Conservation (phyloP, 169 alveolate species). For the Cryptosporidium parvum region DNA sequence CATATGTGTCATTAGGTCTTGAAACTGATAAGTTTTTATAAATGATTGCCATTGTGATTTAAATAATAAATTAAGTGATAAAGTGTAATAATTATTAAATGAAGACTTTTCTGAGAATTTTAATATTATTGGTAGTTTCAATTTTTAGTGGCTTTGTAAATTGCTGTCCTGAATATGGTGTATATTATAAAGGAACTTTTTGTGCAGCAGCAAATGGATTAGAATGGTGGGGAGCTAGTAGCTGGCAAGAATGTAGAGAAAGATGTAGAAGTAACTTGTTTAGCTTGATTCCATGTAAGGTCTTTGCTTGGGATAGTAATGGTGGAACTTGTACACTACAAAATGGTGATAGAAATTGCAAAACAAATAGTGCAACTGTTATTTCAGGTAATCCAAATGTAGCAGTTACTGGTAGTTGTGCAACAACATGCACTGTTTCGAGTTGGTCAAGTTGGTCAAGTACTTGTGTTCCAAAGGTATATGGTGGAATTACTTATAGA, state of each 20-base stretch:
- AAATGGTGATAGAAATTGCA: conserved; percentile 49
- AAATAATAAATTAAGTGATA: neutral
- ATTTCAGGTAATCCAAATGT: conserved; percentile 34
- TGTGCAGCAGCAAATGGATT: conserved; percentile 48
- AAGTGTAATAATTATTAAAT: neutral
- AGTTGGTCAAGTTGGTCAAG: conserved; percentile 43
- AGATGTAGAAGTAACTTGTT: conserved; percentile 57
- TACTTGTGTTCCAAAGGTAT: conserved; percentile 64
- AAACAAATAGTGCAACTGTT: neutral
- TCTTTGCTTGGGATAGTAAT: conserved; percentile 49
- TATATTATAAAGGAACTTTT: conserved; percentile 23
- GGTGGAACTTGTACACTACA: conserved; percentile 68
- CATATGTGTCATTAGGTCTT: neutral
- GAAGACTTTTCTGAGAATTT: neutral
- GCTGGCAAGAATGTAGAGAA: conserved; percentile 73
- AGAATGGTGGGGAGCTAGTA: conserved; percentile 67
- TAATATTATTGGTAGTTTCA: neutral
- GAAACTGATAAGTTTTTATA: neutral
- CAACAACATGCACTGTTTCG: conserved; percentile 64
- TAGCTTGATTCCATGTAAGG: conserved; percentile 20
- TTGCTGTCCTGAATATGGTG: conserved; percentile 25
- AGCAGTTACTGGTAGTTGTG: conserved; percentile 38
- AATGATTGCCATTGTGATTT: neutral
- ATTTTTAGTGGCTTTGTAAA: neutral
- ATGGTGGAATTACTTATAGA: conserved; percentile 66